Conservation (phyloP, 352 stramenopile species). For the Globisporangium uncinulatum region DNA sequence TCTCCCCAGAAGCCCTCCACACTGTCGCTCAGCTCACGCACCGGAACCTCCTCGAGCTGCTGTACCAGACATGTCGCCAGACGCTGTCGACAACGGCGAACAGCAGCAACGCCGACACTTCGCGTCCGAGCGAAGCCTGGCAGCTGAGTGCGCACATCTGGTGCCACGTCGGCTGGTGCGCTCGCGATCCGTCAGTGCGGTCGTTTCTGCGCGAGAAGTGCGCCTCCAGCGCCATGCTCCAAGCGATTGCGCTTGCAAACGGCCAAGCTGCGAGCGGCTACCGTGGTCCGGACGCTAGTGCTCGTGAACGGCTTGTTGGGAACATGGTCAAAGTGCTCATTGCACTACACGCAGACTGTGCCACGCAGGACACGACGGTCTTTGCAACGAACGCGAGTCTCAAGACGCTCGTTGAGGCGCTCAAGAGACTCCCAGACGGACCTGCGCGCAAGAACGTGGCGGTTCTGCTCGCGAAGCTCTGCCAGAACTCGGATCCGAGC, state of each 20-base stretch:
- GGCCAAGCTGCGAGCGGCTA: conserved; percentile 10
- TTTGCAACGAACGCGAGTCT: conserved; percentile 27
- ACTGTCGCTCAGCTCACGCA: conserved; percentile 19
- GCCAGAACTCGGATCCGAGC: conserved; percentile 25
- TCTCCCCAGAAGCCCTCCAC: too few species aligned
- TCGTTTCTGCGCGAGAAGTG: conserved; percentile 33
- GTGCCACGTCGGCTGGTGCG: conserved; percentile 66
- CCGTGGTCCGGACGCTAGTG: conserved; percentile 14
- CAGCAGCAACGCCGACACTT: neutral
- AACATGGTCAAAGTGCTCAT: conserved; percentile 73
- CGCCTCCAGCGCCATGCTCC: conserved; percentile 26
- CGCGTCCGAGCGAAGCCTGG: conserved; percentile 24
- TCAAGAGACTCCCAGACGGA: conserved; percentile 43
- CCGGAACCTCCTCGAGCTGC: conserved; percentile 16
- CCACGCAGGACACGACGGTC: conserved; percentile 8
- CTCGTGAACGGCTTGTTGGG: conserved; percentile 46
- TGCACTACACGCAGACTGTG: conserved; percentile 24
- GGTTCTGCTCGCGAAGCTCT: conserved; percentile 70
- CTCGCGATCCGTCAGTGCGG: conserved; percentile 21
- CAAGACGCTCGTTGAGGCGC: conserved; percentile 29
- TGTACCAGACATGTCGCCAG: conserved; percentile 25
- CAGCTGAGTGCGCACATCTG: conserved; percentile 64
- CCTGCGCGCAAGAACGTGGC: conserved; percentile 69
- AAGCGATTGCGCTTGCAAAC: conserved; percentile 34
- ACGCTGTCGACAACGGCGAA: conserved; percentile 12